phyloP scores from a whole-genome alignment of 2,329 filamentous ascomycete genomes.

The Penicillium sp. region DNA sequence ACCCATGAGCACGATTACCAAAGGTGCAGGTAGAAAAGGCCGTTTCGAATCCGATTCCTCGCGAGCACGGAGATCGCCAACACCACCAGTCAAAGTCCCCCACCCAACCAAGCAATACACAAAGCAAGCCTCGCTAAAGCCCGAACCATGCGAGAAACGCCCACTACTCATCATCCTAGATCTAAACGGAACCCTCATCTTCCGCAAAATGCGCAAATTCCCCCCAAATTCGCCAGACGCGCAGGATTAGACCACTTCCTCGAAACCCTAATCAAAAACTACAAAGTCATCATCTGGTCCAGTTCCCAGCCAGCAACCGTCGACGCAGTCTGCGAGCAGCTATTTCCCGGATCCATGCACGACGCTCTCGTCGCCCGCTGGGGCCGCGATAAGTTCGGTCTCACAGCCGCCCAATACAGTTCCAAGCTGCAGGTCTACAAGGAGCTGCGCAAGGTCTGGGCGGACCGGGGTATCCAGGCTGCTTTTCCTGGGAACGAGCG shows the following conservation, averaged over 20 bases:
- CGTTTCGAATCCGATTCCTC: neutral
- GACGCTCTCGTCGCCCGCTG: conserved; percentile 64
- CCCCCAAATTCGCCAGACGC: conserved; percentile 60
- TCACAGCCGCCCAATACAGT: conserved; percentile 62
- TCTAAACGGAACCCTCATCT: conserved; percentile 85
- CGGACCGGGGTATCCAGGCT: conserved; percentile 41
- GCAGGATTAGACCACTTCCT: conserved; percentile 68
- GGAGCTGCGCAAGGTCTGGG: conserved; percentile 71
- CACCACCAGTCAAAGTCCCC: conserved; percentile 42
- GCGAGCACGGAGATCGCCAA: conserved; percentile 11
- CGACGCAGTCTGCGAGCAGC: conserved; percentile 50
- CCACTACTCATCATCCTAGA: conserved; percentile 81
- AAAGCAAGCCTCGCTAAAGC: conserved; percentile 47
- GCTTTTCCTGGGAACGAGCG: conserved; percentile 36
- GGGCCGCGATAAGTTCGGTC: conserved; percentile 71
- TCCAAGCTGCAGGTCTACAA: conserved; percentile 85
- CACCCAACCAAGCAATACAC: conserved; percentile 60
- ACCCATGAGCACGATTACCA: conserved; percentile 19
- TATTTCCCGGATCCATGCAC: conserved; percentile 57
- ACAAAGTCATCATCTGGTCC: conserved; percentile 85
- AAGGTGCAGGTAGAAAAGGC: neutral
- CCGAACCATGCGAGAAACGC: conserved; percentile 47
- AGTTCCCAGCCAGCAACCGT: conserved; percentile 76
- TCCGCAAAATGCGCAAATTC: conserved; percentile 56
- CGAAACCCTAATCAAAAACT: conserved; percentile 66